These are phyloP conservation scores for Lactarius tabidus DNA, from an alignment of 768 basidiomycete species.

Conservation along the genomic window DNA sequence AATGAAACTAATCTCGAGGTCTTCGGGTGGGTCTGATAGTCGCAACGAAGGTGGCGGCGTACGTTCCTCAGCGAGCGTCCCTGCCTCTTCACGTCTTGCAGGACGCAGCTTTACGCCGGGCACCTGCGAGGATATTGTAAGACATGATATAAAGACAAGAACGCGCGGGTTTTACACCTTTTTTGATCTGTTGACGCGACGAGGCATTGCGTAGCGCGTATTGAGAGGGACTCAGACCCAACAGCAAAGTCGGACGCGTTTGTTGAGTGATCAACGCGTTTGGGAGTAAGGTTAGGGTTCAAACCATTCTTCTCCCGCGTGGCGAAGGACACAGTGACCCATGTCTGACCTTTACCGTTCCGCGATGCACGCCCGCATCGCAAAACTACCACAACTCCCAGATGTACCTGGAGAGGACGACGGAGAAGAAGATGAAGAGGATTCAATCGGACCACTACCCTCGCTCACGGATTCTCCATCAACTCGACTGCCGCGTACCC, in stretches of 20 bases:
- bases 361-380: slow-evolving; percentile 67
- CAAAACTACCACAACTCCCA: slow-evolving; percentile 60
- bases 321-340: not conserved
- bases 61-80: slow-evolving; percentile 29
- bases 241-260: not conserved
- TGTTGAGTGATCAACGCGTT: not conserved
- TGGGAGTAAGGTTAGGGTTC: not conserved
- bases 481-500: slow-evolving; percentile 42
- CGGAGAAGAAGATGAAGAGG: slow-evolving; percentile 52
- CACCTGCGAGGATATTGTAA: slow-evolving; percentile 43
- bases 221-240: not conserved
- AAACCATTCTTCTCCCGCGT: not conserved
- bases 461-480: slow-evolving; percentile 57
- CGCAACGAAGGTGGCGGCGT: slow-evolving; percentile 33
- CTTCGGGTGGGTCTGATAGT: slow-evolving; percentile 36
- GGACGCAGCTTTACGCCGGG: slow-evolving; percentile 82
- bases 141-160: not conserved
- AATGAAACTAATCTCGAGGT: slow-evolving; percentile 23
- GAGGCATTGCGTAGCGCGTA: slow-evolving; percentile 21
- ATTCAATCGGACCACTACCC: slow-evolving; percentile 59
- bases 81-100: slow-evolving; percentile 36
- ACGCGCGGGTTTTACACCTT: slow-evolving; percentile 39
- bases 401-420: slow-evolving; percentile 39
- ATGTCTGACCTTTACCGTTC: slow-evolving; percentile 78
- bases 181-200: slow-evolving; percentile 62